phyloP scores from a whole-genome alignment of 352 stramenopile genomes.

The Plasmopara muralis region DNA sequence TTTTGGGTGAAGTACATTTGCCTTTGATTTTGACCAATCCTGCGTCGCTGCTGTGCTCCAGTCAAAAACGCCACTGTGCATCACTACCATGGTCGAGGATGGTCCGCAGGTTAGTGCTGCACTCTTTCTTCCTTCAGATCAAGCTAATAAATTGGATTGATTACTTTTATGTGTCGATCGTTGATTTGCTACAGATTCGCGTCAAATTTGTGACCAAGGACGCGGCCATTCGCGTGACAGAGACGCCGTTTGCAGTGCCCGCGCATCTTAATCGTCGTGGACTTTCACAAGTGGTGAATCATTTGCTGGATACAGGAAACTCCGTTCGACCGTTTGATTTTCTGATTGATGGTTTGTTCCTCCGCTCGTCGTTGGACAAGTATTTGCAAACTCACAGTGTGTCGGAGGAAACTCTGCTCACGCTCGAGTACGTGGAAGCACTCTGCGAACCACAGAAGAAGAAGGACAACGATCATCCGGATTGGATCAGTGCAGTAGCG shows the following conservation, averaged over 20 bases:
- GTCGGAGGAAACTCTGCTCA: constrained; percentile 78
- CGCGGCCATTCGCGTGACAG: constrained; percentile 78
- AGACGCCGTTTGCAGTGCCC: constrained; percentile 85
- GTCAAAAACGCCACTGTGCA: not conserved
- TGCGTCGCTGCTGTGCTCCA: not conserved
- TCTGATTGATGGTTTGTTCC: constrained; percentile 64
- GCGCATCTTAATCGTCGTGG: constrained; percentile 68
- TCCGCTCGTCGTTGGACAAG: constrained; percentile 72
- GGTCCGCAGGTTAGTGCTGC: constrained; percentile 8
- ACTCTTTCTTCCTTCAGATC: not conserved
- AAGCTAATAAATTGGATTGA: not conserved
- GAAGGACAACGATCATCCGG: constrained; percentile 59
- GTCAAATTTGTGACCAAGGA: constrained; percentile 90
- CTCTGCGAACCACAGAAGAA: constrained; percentile 66
- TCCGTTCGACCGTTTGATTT: constrained; percentile 80
- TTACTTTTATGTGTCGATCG: not conserved
- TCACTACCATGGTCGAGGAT: not conserved
- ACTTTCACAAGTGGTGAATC: constrained; percentile 87
- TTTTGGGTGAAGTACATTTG: too few relatives aligned
- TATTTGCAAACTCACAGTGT: constrained; percentile 58
- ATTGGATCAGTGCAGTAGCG: constrained; percentile 82
- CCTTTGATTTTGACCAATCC: not conserved
- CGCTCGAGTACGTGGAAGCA: constrained; percentile 86
- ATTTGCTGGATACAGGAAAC: constrained; percentile 54
- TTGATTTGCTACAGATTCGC: constrained; percentile 43